Percentiles rank a stretch among this genome's conserved stretches.
phyloP scores from a whole-genome alignment of 1,139 yeast species.

The Blastobotrys buckinghamii region DNA sequence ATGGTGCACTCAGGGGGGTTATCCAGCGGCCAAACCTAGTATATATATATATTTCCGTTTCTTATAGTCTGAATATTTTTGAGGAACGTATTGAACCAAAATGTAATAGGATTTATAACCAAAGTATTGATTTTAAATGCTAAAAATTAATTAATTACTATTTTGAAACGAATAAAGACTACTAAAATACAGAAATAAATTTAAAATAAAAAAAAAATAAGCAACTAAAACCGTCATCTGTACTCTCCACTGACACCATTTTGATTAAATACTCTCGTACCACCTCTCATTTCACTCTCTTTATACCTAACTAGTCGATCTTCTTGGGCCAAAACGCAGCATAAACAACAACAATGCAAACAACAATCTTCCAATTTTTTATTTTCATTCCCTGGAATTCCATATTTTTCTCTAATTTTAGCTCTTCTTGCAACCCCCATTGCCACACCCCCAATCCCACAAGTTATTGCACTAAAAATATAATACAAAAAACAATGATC shows the following conservation, averaged over 20 bases:
- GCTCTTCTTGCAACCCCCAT: slow-evolving; percentile 3
- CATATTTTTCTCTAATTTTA: slow-evolving; percentile 5
- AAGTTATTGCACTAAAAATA: neutral
- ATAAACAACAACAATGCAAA: slow-evolving; percentile 6
- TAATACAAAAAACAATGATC: neutral
- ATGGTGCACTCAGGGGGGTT: no score
- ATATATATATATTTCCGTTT: no score
- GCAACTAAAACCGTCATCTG: no score
- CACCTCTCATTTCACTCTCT: neutral
- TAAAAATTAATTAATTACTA: no score
- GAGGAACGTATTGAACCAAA: no score
- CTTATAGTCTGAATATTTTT: no score
- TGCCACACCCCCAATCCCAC: slow-evolving; percentile 1
- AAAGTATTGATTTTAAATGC: no score
- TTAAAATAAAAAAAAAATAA: no score
- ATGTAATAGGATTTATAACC: no score
- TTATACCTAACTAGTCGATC: slow-evolving; percentile 1
- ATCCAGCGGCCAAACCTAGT: no score
- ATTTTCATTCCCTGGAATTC: neutral
- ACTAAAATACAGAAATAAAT: no score
- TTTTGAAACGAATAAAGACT: no score
- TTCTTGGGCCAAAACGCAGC: slow-evolving; percentile 8
- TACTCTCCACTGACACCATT: neutral
- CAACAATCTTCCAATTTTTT: slow-evolving; percentile 4
- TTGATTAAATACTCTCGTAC: neutral